Percentiles rank a stretch among this genome's conserved stretches.
phyloP scores from a whole-genome alignment of 352 stramenopile genomes.

The Blastocystis sp. region DNA sequence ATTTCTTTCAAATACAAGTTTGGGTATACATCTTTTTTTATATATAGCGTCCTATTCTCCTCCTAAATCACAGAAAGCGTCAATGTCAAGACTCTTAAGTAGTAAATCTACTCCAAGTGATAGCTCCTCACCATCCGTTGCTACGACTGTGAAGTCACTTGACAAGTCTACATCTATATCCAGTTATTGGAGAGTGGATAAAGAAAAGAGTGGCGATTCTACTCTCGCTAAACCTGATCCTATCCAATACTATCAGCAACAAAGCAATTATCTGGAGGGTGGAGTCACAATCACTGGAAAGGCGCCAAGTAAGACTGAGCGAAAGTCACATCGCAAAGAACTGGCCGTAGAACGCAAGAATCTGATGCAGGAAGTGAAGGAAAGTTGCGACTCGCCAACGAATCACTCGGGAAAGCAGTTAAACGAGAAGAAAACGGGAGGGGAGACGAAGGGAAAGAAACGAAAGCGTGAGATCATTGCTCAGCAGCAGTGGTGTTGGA shows the following conservation, averaged over 20 bases:
- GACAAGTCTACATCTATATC: background rate
- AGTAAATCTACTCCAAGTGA: background rate
- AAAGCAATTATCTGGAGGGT: constrained; percentile 9
- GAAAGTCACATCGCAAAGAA: background rate
- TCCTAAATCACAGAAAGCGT: background rate
- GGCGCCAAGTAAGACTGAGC: constrained; percentile 10
- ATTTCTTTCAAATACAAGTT: background rate
- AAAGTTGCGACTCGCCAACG: background rate
- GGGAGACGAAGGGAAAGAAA: background rate
- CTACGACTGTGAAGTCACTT: background rate
- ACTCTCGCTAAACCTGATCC: background rate
- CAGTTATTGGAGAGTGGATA: background rate
- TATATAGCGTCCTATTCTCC: background rate
- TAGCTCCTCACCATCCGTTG: background rate
- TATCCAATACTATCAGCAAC: background rate
- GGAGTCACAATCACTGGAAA: constrained; percentile 27
- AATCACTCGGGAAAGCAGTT: background rate
- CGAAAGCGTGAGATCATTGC: background rate
- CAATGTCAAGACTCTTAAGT: background rate
- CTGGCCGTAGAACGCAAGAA: background rate
- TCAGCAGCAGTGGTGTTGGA: background rate
- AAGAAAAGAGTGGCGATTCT: background rate
- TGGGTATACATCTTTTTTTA: background rate
- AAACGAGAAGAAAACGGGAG: background rate
- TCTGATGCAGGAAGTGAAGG: constrained; percentile 1